These are phyloP conservation scores for Aegilops tauschii DNA, from an alignment of 176 grass and related monocot genomes.

Conservation along the genomic window DNA sequence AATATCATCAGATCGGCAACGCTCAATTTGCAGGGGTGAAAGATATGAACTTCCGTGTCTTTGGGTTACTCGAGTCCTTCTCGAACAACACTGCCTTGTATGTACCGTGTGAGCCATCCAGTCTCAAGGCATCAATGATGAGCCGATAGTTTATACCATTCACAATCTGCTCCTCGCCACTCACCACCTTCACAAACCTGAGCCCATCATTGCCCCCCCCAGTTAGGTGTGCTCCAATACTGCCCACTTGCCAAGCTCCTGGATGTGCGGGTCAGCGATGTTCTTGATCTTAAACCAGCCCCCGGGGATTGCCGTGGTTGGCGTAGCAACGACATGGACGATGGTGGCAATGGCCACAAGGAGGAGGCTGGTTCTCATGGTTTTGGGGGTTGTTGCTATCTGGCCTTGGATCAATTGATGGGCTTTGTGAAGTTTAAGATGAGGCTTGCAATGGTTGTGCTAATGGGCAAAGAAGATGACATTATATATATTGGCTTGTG, in stretches of 20 bases:
- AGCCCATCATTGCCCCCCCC: neutral
- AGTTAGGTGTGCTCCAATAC: neutral
- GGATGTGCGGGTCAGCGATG: neutral
- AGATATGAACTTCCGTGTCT: neutral
- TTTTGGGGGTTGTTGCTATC: neutral
- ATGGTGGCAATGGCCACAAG: neutral
- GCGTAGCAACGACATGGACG: neutral
- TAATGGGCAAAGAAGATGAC: neutral
- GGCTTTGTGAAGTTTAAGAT: neutral
- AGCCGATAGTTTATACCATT: constrained; percentile 1
- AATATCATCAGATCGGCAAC: neutral
- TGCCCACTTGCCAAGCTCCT: neutral
- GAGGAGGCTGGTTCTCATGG: neutral
- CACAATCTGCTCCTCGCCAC: neutral
- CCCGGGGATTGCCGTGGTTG: neutral
- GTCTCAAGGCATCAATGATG: neutral
- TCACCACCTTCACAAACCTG: neutral
- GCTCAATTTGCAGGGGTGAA: neutral
- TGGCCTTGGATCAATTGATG: neutral
- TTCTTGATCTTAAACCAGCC: neutral
- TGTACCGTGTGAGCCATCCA: neutral
- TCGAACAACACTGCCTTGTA: neutral
- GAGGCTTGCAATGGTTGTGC: neutral
- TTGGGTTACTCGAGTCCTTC: neutral
- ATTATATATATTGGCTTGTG: neutral